Evolutionary conservation across 1,284 basidiomycete genomes (phyloP).

Genomic region (Gymnopus androsaceus): DNA sequence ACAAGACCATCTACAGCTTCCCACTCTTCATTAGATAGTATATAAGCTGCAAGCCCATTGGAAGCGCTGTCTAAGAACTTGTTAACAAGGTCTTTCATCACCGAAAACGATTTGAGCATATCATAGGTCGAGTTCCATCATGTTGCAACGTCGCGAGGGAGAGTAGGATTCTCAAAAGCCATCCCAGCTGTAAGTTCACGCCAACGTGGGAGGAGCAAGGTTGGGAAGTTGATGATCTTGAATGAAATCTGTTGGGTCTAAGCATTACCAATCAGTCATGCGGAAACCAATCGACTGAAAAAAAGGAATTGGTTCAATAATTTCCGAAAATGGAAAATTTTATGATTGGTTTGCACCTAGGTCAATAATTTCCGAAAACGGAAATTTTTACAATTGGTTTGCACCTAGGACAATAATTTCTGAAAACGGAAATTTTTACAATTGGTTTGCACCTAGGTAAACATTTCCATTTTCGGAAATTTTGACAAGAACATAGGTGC

Average conservation of each 20-base stretch:
- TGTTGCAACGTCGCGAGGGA: slow-evolving; percentile 21
- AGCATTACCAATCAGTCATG: too few species aligned
- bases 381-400: too few species aligned
- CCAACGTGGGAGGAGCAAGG: slow-evolving; percentile 34
- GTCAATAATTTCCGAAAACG: too few species aligned
- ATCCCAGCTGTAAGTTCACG: slow-evolving; percentile 19
- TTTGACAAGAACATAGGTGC: not conserved
- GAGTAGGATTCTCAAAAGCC: slow-evolving; percentile 15
- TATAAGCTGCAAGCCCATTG: slow-evolving; percentile 14
- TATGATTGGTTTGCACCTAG: too few species aligned
- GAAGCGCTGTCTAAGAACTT: slow-evolving; percentile 9
- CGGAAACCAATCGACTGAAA: too few species aligned
- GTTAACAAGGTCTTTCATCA: slow-evolving; percentile 16
- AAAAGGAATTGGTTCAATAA: not conserved
- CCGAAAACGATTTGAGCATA: slow-evolving; percentile 18
- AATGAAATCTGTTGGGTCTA: slow-evolving; percentile 18
- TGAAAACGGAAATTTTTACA: too few species aligned
- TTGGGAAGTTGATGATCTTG: slow-evolving; percentile 33
- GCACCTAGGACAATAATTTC: too few species aligned
- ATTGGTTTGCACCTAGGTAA: too few species aligned
- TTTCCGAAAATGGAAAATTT: too few species aligned
- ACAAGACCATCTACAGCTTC: slow-evolving; percentile 13
- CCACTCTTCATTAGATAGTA: slow-evolving; percentile 22
- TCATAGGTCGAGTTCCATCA: too few species aligned
- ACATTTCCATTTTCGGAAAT: too few species aligned